These are phyloP conservation scores for Kentomonas sorsogonicus DNA, from an alignment of 208 protist species.

Conservation along the genomic window DNA sequence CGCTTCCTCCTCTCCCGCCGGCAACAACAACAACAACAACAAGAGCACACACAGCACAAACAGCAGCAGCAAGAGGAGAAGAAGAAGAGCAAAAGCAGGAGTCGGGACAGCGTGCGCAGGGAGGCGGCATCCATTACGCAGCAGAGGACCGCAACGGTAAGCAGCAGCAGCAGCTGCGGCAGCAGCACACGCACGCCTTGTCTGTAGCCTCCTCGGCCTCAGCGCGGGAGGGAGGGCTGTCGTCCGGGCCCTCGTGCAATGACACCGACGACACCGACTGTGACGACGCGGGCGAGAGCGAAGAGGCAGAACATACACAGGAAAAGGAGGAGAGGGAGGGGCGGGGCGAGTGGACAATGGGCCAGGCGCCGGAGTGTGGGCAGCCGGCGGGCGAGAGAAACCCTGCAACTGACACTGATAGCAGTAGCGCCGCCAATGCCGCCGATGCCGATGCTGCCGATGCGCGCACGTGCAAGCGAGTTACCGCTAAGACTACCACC, in stretches of 20 bases:
- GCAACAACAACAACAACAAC: not conserved
- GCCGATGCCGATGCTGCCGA: no score
- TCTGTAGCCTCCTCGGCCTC: no score
- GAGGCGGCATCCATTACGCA: not conserved
- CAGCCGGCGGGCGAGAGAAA: no score
- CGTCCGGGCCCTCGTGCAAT: no score
- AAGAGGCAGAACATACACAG: not conserved
- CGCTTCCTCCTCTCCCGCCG: constrained; percentile 37
- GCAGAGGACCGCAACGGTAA: no score
- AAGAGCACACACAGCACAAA: not conserved
- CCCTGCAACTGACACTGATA: no score
- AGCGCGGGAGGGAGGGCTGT: no score
- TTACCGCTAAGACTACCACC: constrained; percentile 12
- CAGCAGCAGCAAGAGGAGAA: not conserved
- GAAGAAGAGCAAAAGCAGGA: not conserved
- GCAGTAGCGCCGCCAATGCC: not conserved
- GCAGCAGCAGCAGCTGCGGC: no score
- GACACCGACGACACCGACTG: no score
- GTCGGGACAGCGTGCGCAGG: not conserved
- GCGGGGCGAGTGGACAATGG: not conserved
- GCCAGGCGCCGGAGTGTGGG: no score
- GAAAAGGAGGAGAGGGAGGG: not conserved
- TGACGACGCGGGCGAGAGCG: not conserved
- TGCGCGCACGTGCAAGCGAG: no score
- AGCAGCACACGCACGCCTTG: no score